phyloP scores from a whole-genome alignment of 1,284 basidiomycete species.

The Trichosporon coremiiforme region DNA sequence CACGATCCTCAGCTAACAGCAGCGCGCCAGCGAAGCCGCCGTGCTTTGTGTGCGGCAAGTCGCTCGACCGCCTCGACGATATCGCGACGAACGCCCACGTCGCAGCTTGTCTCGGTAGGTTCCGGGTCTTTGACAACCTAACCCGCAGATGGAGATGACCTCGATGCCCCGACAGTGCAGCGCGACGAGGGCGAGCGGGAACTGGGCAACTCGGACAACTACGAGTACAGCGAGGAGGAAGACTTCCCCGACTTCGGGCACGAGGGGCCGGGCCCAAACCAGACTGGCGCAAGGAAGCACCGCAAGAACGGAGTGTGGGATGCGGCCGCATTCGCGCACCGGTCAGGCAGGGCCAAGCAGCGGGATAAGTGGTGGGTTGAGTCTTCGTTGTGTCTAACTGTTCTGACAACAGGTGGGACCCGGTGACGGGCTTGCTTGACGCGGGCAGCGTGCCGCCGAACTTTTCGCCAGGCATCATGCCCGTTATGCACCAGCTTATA shows the following conservation, averaged over 20 bases:
- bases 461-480: conserved; percentile 75
- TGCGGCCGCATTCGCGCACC: conserved; percentile 41
- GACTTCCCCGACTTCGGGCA: conserved; percentile 3
- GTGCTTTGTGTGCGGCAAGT: conserved; percentile 42
- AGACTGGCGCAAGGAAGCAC: conserved; percentile 21
- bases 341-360: conserved; percentile 33
- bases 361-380: conserved; percentile 45
- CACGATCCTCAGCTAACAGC: conserved; percentile 5
- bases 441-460: conserved; percentile 62
- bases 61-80: conserved; percentile 30
- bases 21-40: conserved; percentile 3
- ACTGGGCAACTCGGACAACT: conserved; percentile 27
- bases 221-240: conserved; percentile 5
- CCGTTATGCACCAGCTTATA: conserved; percentile 66
- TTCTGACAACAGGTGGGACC: conserved; percentile 49
- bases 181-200: conserved; percentile 15
- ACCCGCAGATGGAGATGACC: conserved; percentile 24
- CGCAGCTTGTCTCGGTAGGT: conserved; percentile 39
- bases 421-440: conserved; percentile 30
- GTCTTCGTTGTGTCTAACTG: neutral
- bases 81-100: conserved; percentile 36
- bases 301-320: conserved; percentile 40
- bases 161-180: conserved; percentile 14
- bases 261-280: neutral
- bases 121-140: neutral